Percentiles rank a stretch among this genome's conserved stretches.
Conservation (phyloP, 2,329 filamentous ascomycete species). For the Juglanconis sp. region DNA sequence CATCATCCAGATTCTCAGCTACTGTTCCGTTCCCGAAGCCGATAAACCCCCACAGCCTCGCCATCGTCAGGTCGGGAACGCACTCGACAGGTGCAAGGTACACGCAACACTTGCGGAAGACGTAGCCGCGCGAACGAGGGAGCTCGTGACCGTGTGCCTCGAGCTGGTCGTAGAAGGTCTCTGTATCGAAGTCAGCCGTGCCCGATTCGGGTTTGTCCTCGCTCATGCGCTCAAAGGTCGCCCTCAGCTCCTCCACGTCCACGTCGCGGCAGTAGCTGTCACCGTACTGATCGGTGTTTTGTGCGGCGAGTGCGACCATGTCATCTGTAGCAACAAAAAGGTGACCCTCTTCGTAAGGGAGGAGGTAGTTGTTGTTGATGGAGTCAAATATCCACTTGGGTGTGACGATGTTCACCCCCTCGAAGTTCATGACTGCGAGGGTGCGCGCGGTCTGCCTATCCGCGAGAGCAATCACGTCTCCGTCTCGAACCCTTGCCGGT, state of each 20-base stretch:
- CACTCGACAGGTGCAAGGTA: constrained; percentile 34
- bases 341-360: constrained; percentile 61
- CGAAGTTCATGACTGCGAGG: constrained; percentile 26
- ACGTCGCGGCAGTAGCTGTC: constrained; percentile 78
- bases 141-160: constrained; percentile 54
- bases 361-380: constrained; percentile 61
- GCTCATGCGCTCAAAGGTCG: constrained; percentile 35
- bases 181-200: constrained; percentile 35
- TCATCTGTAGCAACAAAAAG: constrained; percentile 66
- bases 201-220: constrained; percentile 23
- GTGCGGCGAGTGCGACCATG: constrained; percentile 50
- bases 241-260: constrained; percentile 31
- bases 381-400: constrained; percentile 85
- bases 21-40: constrained; percentile 67
- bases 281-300: constrained; percentile 70
- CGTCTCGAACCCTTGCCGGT: constrained; percentile 57
- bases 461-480: constrained; percentile 69
- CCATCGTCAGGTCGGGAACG: constrained; percentile 30
- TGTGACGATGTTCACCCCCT: constrained; percentile 68
- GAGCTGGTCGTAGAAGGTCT: constrained; percentile 51
- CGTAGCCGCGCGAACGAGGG: constrained; percentile 45
- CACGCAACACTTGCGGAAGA: constrained; percentile 49
- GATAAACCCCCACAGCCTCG: constrained; percentile 55
- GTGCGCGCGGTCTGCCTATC: constrained; percentile 69
- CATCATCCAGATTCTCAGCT: constrained; percentile 46